Base-by-base conservation (phyloP, 129 eudicot species). In the Calendula officinalis region DNA sequence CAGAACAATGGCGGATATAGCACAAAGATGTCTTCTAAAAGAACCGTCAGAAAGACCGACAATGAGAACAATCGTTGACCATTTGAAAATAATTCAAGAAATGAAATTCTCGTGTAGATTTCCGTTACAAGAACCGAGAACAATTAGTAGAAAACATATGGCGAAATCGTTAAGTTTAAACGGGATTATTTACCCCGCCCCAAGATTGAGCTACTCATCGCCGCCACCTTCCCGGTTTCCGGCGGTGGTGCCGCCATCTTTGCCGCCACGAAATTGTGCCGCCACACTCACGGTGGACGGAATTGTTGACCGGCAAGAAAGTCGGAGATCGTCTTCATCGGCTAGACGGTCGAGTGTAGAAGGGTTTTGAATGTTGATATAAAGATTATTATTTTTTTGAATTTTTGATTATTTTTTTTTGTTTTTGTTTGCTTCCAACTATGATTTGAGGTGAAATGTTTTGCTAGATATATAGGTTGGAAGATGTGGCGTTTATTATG, bases 31-130 rank as follows among this genome's bases (percentile, higher is more conserved):
- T 66, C 96, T 92, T 22, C 98, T 81, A 54, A 81, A 67, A 7
- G 98, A 92, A 10, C 91, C 98, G 40, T 88, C 95, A 9, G 95
- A 83, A 52, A 79, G 98, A 73, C 98, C 98, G n/a, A 92, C 96
- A 12, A 92, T 92, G 98, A 83, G 98, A 77, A 77, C 83, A 13
- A 56, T 92, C 12, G 82, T 75, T 9, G 91, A 92, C 13, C 88
- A 81, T 67, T 85, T 92, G 9, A 88, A 75, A 65, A 54, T 81
- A 51, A 69, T 88, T 55, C 96, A 85, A 69, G 95, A 88, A 33
- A 80, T 92, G 75, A 92, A 88, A 60, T 79, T 62, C 44, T 62
- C 96, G 4, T 85, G 80, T 58, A 75, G 78, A 37, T 88, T 88
- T 39, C 98, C 96, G 6, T 55, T 92, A 44, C 98, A 88, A 76